Evolutionary conservation across 2,329 filamentous ascomycete genomes (phyloP).

Genomic region (Piedraia hortae): DNA sequence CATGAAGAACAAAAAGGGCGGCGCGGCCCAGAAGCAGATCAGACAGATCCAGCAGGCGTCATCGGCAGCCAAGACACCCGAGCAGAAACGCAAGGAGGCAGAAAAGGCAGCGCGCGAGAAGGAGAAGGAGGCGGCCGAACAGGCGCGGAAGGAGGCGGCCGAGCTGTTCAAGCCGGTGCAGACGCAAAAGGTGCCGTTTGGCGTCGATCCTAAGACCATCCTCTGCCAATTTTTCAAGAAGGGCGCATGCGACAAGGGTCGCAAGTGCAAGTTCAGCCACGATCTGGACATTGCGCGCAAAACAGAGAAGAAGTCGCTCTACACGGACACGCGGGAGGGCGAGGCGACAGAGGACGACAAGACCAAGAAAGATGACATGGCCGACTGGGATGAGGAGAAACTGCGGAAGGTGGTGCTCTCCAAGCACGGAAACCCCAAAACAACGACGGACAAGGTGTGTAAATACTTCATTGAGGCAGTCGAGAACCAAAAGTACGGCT

Average conservation of each 20-base stretch:
- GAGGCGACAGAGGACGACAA: conserved; percentile 41
- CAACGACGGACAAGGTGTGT: conserved; percentile 94
- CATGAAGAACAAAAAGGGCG: conserved; percentile 99
- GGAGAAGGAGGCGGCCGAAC: conserved; percentile 76
- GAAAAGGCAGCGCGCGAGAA: conserved; percentile 40
- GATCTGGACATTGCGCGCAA: conserved; percentile 74
- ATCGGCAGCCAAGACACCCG: conserved; percentile 47
- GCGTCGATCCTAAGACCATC: conserved; percentile 92
- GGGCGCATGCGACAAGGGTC: conserved; percentile 83
- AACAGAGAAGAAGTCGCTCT: conserved; percentile 72
- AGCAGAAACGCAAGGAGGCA: conserved; percentile 56
- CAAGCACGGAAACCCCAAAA: conserved; percentile 92
- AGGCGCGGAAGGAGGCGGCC: conserved; percentile 52
- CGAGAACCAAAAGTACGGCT: conserved; percentile 94
- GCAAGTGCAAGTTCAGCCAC: conserved; percentile 95
- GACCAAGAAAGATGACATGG: conserved; percentile 79
- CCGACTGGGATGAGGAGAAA: conserved; percentile 95
- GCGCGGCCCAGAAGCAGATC: conserved; percentile 69
- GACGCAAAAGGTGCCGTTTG: conserved; percentile 92
- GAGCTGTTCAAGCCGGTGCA: conserved; percentile 64
- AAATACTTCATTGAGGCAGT: conserved; percentile 95
- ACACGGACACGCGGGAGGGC: conserved; percentile 52
- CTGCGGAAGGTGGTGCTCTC: conserved; percentile 68
- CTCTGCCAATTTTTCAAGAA: conserved; percentile 94
- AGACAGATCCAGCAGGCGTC: conserved; percentile 52